Conservation (phyloP, 2,329 filamentous ascomycete genomes). For the Aspergillus persii region DNA sequence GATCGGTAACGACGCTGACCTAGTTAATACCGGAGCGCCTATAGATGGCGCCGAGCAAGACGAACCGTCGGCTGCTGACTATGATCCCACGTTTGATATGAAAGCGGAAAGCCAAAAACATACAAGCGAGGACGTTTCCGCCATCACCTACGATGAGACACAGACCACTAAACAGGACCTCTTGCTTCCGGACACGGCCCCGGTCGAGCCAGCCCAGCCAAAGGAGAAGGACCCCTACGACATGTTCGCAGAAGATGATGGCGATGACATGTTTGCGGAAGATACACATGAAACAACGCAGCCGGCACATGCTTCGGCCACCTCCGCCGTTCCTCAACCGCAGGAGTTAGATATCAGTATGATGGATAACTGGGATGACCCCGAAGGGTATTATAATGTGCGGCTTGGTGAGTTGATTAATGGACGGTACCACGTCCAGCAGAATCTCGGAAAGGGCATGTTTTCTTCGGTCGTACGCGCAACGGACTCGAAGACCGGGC, state of each 20-base stretch:
- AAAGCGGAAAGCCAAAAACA: constrained; percentile 74
- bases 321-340: constrained; percentile 51
- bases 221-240: constrained; percentile 57
- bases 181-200: constrained; percentile 42
- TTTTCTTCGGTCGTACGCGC: constrained; percentile 95
- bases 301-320: constrained; percentile 48
- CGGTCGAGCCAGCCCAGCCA: constrained; percentile 37
- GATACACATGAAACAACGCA: constrained; percentile 56
- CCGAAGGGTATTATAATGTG: constrained; percentile 94
- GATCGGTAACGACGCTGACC: constrained; percentile 64
- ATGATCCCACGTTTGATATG: constrained; percentile 87
- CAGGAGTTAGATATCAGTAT: constrained; percentile 68
- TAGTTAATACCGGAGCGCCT: constrained; percentile 55
- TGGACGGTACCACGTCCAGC: constrained; percentile 82
- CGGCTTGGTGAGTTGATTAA: constrained; percentile 88
- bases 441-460: constrained; percentile 87
- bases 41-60: constrained; percentile 56
- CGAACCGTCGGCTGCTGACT: constrained; percentile 87
- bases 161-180: constrained; percentile 54
- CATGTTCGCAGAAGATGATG: constrained; percentile 63
- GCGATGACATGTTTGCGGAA: constrained; percentile 89
- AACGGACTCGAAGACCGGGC: constrained; percentile 69
- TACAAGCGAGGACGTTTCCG: constrained; percentile 55
- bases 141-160: constrained; percentile 59
- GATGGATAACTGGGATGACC: constrained; percentile 89